Base-by-base conservation (phyloP, 495 filamentous ascomycete genomes). In the Neurospora africana region DNA sequence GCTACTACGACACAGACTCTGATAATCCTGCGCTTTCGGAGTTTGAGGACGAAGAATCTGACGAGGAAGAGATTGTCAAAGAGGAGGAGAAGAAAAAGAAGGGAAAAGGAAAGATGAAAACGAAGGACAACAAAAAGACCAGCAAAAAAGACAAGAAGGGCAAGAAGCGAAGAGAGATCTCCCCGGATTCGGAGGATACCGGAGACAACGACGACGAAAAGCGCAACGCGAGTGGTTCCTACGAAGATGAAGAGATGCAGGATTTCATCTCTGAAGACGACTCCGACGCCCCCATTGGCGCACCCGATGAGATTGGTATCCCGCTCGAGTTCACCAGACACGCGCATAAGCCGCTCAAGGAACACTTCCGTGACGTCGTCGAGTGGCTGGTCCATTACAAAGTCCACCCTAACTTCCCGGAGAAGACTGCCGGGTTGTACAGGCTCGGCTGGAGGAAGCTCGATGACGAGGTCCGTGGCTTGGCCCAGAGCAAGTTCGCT, bases 361-460 rank as follows among this genome's bases (percentile, higher is more conserved):
- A 93, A 38, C 89, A 94, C 72, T 97, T 97, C 82, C 88, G 88
- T 44, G 87, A 90, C 75, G 92, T 87, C 0, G 83, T 97, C 1
- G 91, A 93, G 79, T 97, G 92, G 92, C 89, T 95, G 80, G 89
- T 97, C 3, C 88, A 85, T 38, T 81, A 81, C 76, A 89, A 90
- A 72, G 82, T 97, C 47, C 91, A 95, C 74, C 92, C 92, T 3
- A 89, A 86, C 0, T 96, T 95, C 75, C 15, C 71, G 10, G 77
- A 77, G 44, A 81, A 86, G 23, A 81, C 86, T 2, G 88, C 92
- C 70, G 81, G 84, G 4, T 80, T 93, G 11, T 97, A 94, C 75
- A 72, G 82, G 33, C 84, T 92, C 33, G 90, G 92, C 0, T 94
- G 95, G 80, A 80, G 80, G 35, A 95, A 94, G 74, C 82, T 97